Evolutionary conservation across 768 basidiomycete species (phyloP), one percentile per base, ranked within the genome.

Genomic region (Glaciozyma antarctica): DNA sequence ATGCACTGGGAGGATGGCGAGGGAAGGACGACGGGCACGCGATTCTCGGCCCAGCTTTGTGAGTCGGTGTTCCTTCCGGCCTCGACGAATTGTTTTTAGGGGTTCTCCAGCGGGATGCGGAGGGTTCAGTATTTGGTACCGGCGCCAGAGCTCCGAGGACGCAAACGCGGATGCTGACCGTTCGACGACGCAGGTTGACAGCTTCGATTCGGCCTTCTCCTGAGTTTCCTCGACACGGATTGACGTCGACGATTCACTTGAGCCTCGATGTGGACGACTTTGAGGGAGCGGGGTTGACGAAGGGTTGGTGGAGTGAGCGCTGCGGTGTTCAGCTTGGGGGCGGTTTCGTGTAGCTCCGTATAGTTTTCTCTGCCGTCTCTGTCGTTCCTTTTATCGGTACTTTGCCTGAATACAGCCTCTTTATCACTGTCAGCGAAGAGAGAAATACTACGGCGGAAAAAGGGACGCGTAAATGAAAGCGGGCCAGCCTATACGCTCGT

Each of bases 31-130:
- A 32, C 38, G 56, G n/a, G 1, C 57, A 58, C 26, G 57, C 57
- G 9, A 58, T 58, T 26, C 24, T 58, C 5, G 57, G 57, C 2
- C 57, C 57, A 16, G 44, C 44, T 26, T 24, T 58, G 57, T 58
- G 9, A 45, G 54, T 44, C 41, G 4, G 13, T 10, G 6, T 2
- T 41, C 12, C 38, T 13, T 12, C 8, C 2, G 38, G 38, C 38
- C 5, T 41, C 12, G 13, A 41, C 7, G 38, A 15, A 2, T 41
- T 41, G 10, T 32, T 12, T 41, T 6, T 32, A 32, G 32, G 32
- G 9, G 32, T 9, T 32, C 32, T 4, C 9, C 32, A 32, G 32
- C 32, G 32, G 9, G 32, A 32, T 32, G 32, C 4, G 32, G 4
- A 32, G 32, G 32, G 32, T 32, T 32, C 32, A 15, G 38, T 5